Evolutionary conservation across 1,284 basidiomycete genomes (phyloP), one percentile per base, ranked within the genome.

Genomic region (Tilletia setariae): DNA sequence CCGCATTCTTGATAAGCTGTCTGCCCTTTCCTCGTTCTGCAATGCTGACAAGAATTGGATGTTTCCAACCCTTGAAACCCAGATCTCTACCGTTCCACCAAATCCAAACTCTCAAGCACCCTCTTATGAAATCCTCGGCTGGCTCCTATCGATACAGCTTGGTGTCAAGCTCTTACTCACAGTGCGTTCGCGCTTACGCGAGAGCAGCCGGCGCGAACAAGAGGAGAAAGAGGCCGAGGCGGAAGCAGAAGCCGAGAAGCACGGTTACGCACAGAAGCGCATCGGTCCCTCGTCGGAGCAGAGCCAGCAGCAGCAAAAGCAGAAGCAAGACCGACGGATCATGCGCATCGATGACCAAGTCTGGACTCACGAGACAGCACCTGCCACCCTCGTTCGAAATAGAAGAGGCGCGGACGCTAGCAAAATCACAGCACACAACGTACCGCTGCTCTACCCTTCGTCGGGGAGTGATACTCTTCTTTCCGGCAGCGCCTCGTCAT

Each of bases 111-210:
- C 76, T 16, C 72, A 72, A 6, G 81, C 80, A 1, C 82, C 82
- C 0, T 82, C 79, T 1, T 83, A 84, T 69, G 83, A 83, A 62
- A 80, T 83, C 11, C 70, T 83, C 23, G 83, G 83, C 35, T 75
- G 82, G 11, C 66, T 83, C 21, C 75, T 84, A 67, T 78, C 72
- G 1, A 71, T 83, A 4, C 83, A 84, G 63, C 68, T 84, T 35
- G 61, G 62, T 23, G 76, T 83, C 11, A 79, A 83, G 35, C 51
- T 74, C 0, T 32, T 80, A 6, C 66, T 78, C 32, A 66, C 72
- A 13, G 35, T 73, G 19, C 25, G 70, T 65, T 8, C 61, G 65
- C 56, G 59, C 49, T 46, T 68, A 67, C 59, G 32, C 28, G 30
- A 62, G 56, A 35, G 43, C 28, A 42, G 28, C 32, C n/a, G 42